Base-by-base conservation (phyloP, 1,139 yeast species). In the Geotrichum macrosporum region DNA sequence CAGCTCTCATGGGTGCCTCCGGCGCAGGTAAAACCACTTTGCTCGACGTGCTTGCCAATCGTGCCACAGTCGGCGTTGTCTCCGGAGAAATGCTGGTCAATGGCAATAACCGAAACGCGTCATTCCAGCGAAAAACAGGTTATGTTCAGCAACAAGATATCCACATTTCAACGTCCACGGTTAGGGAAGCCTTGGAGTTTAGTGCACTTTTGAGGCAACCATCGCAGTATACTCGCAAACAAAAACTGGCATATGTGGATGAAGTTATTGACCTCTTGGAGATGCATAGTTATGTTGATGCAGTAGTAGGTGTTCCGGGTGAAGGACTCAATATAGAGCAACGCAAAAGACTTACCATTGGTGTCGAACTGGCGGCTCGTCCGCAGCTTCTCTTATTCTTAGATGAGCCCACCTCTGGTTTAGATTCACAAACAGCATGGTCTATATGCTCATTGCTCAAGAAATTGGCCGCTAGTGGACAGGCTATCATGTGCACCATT, bases 381-480 rank as follows among this genome's bases (percentile, higher is more conserved):
- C 95, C 95, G 2, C 78, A 81, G 52, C 70, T 86, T 44, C 68
- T 86, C 52, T 69, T 86, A 47, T 86, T 86, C 66, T 73, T 86
- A 61, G 95, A 86, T 67, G 95, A 86, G 62, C 95, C 95, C 5
- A 86, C 95, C 19, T 85, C 95, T 6, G 95, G 95, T 57, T 72
- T 86, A 53, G 95, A 86, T 62, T 84, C 95, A 12, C 94, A 84
- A 66, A 81, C 94, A 50, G 92, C 95, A 6, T 84, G 89, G 89
- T 76, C 88, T 22, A 46, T 50, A 40, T 46, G 44, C 12, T 39
- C 46, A 4, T 46, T 50, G 63, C 75, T 84, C 76, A 74, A 84
- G 63, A 79, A 78, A 59, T 71, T 84, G 48, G 84, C 89, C 16
- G 71, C 77, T 58, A 79, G 80, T 54, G 94, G 94, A 15, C 94